Percentiles rank a stretch among this genome's conserved stretches.
These are phyloP conservation scores for Rhizoclosmatium globosum DNA, from an alignment of 192 early-diverging fungal species.

Conservation along the genomic window DNA sequence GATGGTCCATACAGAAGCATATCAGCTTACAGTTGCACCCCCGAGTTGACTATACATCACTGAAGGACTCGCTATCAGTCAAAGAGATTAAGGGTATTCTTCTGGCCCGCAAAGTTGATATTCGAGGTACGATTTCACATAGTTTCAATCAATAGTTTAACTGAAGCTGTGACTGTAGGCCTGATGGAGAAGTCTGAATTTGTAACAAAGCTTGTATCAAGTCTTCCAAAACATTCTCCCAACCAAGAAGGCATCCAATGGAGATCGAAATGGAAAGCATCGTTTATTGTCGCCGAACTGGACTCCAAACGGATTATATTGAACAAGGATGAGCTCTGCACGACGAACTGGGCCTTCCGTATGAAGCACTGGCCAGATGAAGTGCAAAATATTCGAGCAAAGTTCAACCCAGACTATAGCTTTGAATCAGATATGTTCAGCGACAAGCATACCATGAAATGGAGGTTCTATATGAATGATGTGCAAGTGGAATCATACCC, in stretches of 20 bases:
- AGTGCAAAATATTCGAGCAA: conserved; percentile 2
- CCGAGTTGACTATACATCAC: conserved; percentile 42
- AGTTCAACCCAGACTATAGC: conserved; percentile 37
- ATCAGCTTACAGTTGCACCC: conserved; percentile 34
- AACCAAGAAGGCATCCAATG: conserved; percentile 24
- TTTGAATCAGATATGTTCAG: conserved; percentile 30
- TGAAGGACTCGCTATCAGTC: conserved; percentile 30
- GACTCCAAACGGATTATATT: conserved; percentile 42
- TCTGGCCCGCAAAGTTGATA: conserved; percentile 35
- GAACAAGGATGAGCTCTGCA: conserved; percentile 46
- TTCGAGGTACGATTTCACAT: conserved; percentile 4
- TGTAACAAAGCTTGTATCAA: conserved; percentile 10
- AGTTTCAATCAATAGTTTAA: neutral
- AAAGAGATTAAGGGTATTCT: conserved; percentile 45
- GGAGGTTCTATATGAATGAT: conserved; percentile 39
- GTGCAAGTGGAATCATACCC: conserved; percentile 39
- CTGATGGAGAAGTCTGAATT: conserved; percentile 34
- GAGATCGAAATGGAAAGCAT: conserved; percentile 44
- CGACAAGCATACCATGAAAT: conserved; percentile 28
- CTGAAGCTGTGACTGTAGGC: neutral
- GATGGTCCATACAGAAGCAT: conserved; percentile 42
- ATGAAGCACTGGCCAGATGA: conserved; percentile 37
- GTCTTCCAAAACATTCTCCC: conserved; percentile 25
- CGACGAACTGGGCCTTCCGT: conserved; percentile 41
- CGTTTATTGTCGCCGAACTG: conserved; percentile 50